Base-by-base conservation (phyloP, 306 rosid species). In the Myrica gale region DNA sequence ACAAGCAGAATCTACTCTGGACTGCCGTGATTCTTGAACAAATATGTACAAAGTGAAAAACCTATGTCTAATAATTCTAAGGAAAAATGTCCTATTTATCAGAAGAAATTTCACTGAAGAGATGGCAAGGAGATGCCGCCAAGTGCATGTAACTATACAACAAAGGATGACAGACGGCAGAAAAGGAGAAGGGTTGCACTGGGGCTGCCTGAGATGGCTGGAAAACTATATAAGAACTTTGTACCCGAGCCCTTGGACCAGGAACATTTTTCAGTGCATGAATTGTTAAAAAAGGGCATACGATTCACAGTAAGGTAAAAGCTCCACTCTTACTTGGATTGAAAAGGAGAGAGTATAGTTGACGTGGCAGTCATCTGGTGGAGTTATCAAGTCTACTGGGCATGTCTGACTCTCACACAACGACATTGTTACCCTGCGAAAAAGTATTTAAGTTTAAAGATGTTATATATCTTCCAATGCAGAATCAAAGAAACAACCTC, bases 331-430 rank as follows among this genome's bases (percentile, higher is more conserved):
- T 92, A 95, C 98, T 80, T 95, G 98, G 82, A 95, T 93, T 79
- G 98, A 95, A 84, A 92, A 92, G 73, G 98, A 89, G 51, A 90
- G 97, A 9, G 98, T 92, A 80, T 92, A 90, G 76, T 95, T 95
- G 81, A 92, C 93, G 87, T 95, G 98, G 86, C 98, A 95, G 77
- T 95, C 98, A 16, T 95, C 98, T 66, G 98, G 98, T 47, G 98
- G 98, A 71, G 97, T 90, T 74, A 95, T 89, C 84, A 95, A 83
- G 88, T 95, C 97, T 72, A 81, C 76, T 1, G 98, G 98, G 81
- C 98, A 95, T 74, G 83, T 82, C 82, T 84, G 89, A 74, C 92
- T 83, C 72, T 92, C 91, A 54, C 98, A 95, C 46, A 95, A 93
- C 62, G 87, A 82, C 47, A 85, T 84, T 62, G 97, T 92, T 73